Conservation (phyloP, 306 rosid genomes). For the Quercus glauca region DNA sequence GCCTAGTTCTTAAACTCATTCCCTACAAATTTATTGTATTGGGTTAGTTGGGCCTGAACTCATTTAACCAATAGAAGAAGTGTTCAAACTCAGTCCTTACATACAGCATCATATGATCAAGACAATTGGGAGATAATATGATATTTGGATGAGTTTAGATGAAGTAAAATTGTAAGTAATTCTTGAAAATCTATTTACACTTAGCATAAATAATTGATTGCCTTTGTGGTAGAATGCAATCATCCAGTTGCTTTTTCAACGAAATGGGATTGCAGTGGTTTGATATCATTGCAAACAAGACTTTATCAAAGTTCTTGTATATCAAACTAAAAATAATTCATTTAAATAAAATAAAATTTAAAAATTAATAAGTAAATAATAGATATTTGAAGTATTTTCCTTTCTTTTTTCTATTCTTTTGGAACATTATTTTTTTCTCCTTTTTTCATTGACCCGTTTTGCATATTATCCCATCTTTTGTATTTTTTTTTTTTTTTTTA, state of each 20-base stretch:
- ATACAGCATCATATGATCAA: too few relatives aligned
- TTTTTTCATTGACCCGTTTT: neutral
- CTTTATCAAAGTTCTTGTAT: slow-evolving; percentile 46
- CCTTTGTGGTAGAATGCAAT: slow-evolving; percentile 43
- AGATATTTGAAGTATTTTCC: neutral
- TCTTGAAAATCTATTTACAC: too few relatives aligned
- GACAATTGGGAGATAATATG: neutral
- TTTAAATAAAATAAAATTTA: neutral
- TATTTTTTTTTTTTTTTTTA: neutral
- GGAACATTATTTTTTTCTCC: neutral
- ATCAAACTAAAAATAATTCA: neutral
- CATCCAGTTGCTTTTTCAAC: slow-evolving; percentile 53
- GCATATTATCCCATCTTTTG: slow-evolving; percentile 3
- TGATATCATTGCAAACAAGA: slow-evolving; percentile 51
- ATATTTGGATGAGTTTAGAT: neutral
- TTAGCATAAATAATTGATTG: slow-evolving; percentile 1
- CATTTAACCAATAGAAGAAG: too few relatives aligned
- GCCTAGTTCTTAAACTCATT: too few relatives aligned
- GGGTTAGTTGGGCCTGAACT: too few relatives aligned
- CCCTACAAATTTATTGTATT: too few relatives aligned
- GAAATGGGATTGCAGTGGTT: slow-evolving; percentile 59
- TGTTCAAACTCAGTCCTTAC: too few relatives aligned
- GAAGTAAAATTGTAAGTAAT: neutral
- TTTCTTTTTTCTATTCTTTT: neutral
- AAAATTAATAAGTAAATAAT: too few relatives aligned